A percentile compares a stretch with the other conserved stretches of the same genome.
phyloP scores from a whole-genome alignment of 257 asterid species.

The Nicotiana attenuata region DNA sequence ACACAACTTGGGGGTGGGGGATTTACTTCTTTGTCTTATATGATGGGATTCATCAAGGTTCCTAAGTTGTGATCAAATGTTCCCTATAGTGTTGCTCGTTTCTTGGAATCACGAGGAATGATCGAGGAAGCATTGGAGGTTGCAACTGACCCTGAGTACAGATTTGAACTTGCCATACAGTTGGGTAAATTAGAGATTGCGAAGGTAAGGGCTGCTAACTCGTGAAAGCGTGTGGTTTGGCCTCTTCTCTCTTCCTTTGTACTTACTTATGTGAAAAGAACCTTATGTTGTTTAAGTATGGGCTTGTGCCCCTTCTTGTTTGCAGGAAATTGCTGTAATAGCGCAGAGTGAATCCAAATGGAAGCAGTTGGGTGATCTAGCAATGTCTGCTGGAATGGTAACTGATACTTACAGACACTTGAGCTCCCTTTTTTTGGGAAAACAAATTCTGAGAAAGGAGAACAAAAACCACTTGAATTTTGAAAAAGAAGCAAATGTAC shows the following conservation, averaged over 20 bases:
- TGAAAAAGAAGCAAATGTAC: neutral
- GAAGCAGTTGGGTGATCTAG: constrained; percentile 98
- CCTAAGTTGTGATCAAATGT: constrained; percentile 4
- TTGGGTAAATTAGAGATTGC: constrained; percentile 85
- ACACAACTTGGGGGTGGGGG: neutral
- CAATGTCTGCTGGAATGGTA: constrained; percentile 95
- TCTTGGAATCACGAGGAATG: constrained; percentile 98
- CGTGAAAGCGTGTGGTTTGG: neutral
- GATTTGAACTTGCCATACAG: constrained; percentile 95
- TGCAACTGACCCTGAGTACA: constrained; percentile 92
- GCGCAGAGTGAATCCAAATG: constrained; percentile 86
- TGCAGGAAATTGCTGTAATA: constrained; percentile 74
- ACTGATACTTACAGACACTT: constrained; percentile 6
- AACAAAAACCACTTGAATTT: neutral
- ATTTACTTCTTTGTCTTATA: neutral
- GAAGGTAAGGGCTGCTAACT: constrained; percentile 42
- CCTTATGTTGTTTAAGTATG: constrained; percentile 1
- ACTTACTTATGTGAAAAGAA: neutral
- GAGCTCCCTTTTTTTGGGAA: neutral
- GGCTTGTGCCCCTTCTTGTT: constrained; percentile 18
- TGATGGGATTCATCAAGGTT: constrained; percentile 3
- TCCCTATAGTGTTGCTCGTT: constrained; percentile 69
- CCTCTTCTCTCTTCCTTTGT: neutral
- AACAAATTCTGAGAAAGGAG: neutral
- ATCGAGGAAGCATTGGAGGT: constrained; percentile 84